These are phyloP conservation scores for Penicillium corylophilum DNA, from an alignment of 2,329 filamentous ascomycete genomes.

Conservation along the genomic window DNA sequence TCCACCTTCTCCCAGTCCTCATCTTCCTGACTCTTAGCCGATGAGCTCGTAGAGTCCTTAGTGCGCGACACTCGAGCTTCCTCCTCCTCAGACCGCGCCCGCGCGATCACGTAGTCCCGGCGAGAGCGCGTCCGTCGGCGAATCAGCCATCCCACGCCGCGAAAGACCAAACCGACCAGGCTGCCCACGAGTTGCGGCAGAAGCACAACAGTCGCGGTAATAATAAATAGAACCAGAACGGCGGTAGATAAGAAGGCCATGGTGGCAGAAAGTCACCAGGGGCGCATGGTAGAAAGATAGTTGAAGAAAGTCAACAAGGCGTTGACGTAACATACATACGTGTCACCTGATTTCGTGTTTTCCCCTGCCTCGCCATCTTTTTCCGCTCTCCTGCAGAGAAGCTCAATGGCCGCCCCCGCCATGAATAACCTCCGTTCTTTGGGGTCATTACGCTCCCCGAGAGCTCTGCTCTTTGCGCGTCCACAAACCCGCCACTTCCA, in stretches of 20 bases:
- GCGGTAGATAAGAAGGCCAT: constrained; percentile 38
- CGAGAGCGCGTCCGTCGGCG: constrained; percentile 64
- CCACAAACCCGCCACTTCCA: constrained; percentile 51
- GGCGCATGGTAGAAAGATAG: constrained; percentile 20
- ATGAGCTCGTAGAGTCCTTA: constrained; percentile 22
- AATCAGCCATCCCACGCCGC: constrained; percentile 60
- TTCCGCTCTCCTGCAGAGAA: not conserved
- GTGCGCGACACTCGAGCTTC: constrained; percentile 28
- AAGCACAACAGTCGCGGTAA: constrained; percentile 34
- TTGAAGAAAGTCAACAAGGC: constrained; percentile 10
- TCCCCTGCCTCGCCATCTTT: not conserved
- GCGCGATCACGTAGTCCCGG: constrained; percentile 53
- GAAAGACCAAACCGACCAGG: constrained; percentile 37
- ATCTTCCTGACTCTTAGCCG: constrained; percentile 45
- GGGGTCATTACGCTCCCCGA: constrained; percentile 2
- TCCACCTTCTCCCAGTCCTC: constrained; percentile 72
- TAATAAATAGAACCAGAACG: constrained; percentile 32
- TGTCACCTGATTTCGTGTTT: constrained; percentile 22
- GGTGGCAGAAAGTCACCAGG: constrained; percentile 19
- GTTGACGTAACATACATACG: constrained; percentile 22
- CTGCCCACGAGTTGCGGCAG: constrained; percentile 36
- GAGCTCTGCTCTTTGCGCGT: constrained; percentile 2
- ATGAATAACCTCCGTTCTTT: constrained; percentile 17
- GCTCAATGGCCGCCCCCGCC: not conserved
- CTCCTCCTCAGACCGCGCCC: constrained; percentile 47